Evolutionary conservation across 768 basidiomycete species (phyloP).

Genomic region (Mycena metata): DNA sequence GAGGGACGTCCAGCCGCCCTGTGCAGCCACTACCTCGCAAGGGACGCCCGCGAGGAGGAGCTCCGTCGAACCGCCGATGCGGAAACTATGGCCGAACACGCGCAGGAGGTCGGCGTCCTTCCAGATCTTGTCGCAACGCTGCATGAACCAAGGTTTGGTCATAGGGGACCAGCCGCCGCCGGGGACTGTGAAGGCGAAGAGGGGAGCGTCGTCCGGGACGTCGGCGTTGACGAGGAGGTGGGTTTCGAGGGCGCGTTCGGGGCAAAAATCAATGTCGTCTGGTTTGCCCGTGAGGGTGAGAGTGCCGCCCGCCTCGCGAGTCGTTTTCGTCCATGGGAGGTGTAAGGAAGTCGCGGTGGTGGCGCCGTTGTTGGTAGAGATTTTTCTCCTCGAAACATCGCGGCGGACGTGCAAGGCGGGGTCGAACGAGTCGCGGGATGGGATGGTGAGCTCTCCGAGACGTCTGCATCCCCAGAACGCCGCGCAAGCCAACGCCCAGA

Average conservation of each 20-base stretch:
- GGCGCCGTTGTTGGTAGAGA: neutral
- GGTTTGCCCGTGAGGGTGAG: constrained; percentile 32
- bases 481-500: neutral
- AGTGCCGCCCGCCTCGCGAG: no score
- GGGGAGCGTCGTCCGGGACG: neutral
- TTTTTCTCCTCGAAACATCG: no score
- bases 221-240: neutral
- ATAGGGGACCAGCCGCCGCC: neutral
- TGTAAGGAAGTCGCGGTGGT: constrained; percentile 35
- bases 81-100: constrained; percentile 37
- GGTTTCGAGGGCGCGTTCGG: neutral
- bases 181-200: neutral
- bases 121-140: constrained; percentile 7
- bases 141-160: no score
- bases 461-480: constrained; percentile 12
- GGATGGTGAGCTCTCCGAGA: constrained; percentile 12
- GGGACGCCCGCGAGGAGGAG: constrained; percentile 46
- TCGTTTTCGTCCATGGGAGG: constrained; percentile 52
- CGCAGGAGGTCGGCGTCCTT: neutral
- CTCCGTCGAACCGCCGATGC: constrained; percentile 51
- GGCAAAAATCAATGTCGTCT: constrained; percentile 33
- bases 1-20: constrained; percentile 50
- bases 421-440: neutral
- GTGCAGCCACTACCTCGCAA: constrained; percentile 47
- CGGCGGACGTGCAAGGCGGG: neutral